These are phyloP conservation scores for Xerocomellus dryophilus DNA, from an alignment of 768 basidiomycete genomes.

Conservation along the genomic window DNA sequence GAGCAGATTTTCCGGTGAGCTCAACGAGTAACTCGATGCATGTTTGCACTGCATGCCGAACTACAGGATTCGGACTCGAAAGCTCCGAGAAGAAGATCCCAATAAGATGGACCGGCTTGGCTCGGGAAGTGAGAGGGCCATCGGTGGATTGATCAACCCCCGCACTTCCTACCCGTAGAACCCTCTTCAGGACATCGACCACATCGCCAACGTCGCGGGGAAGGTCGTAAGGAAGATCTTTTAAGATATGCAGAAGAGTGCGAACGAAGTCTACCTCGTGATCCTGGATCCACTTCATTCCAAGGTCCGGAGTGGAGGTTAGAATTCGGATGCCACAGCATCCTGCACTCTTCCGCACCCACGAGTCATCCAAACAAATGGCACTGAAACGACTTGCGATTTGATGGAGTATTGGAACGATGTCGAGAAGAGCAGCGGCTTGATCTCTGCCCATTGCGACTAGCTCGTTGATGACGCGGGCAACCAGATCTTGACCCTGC, in stretches of 20 bases:
- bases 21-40: slow-evolving; percentile 78
- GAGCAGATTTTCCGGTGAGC: slow-evolving; percentile 63
- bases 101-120: slow-evolving; percentile 64
- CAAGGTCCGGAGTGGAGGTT: slow-evolving; percentile 65
- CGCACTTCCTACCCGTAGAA: slow-evolving; percentile 59
- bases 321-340: slow-evolving; percentile 83
- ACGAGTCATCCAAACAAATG: slow-evolving; percentile 87
- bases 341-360: slow-evolving; percentile 87
- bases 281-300: slow-evolving; percentile 76
- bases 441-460: slow-evolving; percentile 50
- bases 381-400: slow-evolving; percentile 80
- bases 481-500: slow-evolving; percentile 59
- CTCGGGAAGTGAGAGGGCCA: slow-evolving; percentile 40
- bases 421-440: slow-evolving; percentile 49
- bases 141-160: slow-evolving; percentile 48
- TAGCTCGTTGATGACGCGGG: slow-evolving; percentile 63
- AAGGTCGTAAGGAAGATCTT: slow-evolving; percentile 90
- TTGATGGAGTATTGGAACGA: slow-evolving; percentile 71
- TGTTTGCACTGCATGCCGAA: slow-evolving; percentile 79
- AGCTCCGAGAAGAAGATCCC: slow-evolving; percentile 88
- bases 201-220: slow-evolving; percentile 80
- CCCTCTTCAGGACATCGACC: slow-evolving; percentile 65
- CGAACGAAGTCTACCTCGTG: slow-evolving; percentile 89
- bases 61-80: slow-evolving; percentile 79
- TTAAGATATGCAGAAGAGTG: slow-evolving; percentile 85